phyloP scores from a whole-genome alignment of 352 stramenopile species.

The Globisporangium yorkense region DNA sequence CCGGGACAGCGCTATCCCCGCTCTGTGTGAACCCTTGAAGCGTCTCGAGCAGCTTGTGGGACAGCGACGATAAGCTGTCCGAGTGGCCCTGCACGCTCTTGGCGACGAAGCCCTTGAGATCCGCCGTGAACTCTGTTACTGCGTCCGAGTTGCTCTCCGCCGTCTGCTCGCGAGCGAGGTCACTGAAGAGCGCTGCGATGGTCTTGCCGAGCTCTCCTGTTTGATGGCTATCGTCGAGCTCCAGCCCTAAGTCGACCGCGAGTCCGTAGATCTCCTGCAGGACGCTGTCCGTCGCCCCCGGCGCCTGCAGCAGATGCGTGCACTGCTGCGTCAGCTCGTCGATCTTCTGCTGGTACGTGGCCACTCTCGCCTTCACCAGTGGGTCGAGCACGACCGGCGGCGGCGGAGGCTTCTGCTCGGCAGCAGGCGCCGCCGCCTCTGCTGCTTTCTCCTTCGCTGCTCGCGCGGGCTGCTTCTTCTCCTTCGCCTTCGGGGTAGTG shows the following conservation, averaged over 20 bases:
- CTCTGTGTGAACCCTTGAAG: slow-evolving; percentile 3
- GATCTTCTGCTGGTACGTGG: slow-evolving; percentile 70
- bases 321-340: slow-evolving; percentile 58
- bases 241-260: slow-evolving; percentile 31
- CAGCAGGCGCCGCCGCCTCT: slow-evolving; percentile 5
- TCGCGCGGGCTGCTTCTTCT: slow-evolving; percentile 18
- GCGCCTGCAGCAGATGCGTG: slow-evolving; percentile 22
- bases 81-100: slow-evolving; percentile 37
- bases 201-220: slow-evolving; percentile 10
- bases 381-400: slow-evolving; percentile 39
- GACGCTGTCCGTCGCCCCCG: slow-evolving; percentile 25
- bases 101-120: slow-evolving; percentile 48
- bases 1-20: slow-evolving; percentile 4
- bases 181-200: slow-evolving; percentile 11
- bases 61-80: slow-evolving; percentile 33
- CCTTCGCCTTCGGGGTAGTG: slow-evolving; percentile 2
- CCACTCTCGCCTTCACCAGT: slow-evolving; percentile 49
- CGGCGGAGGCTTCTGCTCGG: slow-evolving; percentile 17
- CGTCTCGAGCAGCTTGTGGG: slow-evolving; percentile 22
- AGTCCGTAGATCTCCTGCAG: slow-evolving; percentile 74
- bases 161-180: slow-evolving; percentile 1
- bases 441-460: slow-evolving; percentile 6
- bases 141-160: slow-evolving; percentile 11
- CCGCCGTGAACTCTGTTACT: slow-evolving; percentile 16
- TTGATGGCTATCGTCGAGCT: slow-evolving; percentile 14